Conservation (phyloP, 805 yeast genomes). For the Saccharomycopsis malanga region DNA sequence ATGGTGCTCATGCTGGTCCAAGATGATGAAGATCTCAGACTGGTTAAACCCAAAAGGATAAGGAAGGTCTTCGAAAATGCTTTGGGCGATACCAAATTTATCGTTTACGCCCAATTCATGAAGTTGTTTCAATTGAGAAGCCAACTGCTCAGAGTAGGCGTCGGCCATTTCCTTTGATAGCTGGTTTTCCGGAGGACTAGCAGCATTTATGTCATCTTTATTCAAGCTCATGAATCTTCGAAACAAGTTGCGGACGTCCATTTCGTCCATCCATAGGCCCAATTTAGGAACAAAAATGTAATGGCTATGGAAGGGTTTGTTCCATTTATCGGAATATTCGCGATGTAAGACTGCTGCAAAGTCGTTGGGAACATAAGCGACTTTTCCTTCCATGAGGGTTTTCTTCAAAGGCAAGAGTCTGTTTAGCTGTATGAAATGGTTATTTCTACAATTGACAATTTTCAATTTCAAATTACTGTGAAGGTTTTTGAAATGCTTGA, state of each 20-base stretch:
- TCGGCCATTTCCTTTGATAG: not conserved
- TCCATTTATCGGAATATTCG: slow-evolving; percentile 7
- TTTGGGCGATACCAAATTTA: not conserved
- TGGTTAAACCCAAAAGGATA: not conserved
- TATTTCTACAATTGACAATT: slow-evolving; percentile 50
- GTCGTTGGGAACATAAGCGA: slow-evolving; percentile 45
- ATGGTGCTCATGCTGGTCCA: not conserved
- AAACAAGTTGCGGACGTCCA: not conserved
- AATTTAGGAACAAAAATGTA: not conserved
- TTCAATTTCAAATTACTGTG: slow-evolving; percentile 21
- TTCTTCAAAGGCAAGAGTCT: slow-evolving; percentile 48
- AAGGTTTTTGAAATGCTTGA: not conserved
- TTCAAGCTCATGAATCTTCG: not conserved
- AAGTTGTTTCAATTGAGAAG: not conserved
- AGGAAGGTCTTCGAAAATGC: not conserved
- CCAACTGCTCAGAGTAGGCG: not conserved
- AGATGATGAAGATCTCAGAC: not conserved
- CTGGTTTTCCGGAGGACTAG: not conserved
- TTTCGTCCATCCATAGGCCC: not conserved
- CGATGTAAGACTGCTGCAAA: not conserved
- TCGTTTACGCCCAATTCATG: not conserved
- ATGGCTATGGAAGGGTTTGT: not conserved
- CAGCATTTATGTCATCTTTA: not conserved
- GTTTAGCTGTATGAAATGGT: slow-evolving; percentile 42
- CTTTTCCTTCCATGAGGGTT: slow-evolving; percentile 51